phyloP scores from a whole-genome alignment of 441 rosid genomes.

The Bruguiera hainesii region DNA sequence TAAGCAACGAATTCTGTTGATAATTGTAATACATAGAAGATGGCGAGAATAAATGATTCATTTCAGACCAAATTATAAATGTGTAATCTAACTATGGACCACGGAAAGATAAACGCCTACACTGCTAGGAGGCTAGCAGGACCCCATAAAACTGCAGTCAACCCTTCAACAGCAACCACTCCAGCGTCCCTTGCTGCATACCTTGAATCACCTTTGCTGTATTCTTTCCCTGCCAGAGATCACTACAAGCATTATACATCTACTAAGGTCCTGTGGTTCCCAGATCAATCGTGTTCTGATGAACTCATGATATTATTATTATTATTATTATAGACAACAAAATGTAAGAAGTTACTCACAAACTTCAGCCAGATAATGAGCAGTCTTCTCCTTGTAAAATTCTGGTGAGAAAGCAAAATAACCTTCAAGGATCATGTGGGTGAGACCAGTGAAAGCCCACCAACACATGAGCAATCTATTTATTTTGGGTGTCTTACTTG shows the following conservation, averaged over 20 bases:
- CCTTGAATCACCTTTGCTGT: constrained; percentile 96
- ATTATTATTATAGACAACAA: background rate
- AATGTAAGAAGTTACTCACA: constrained; percentile 47
- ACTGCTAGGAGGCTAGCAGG: constrained; percentile 72
- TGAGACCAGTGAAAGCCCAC: constrained; percentile 96
- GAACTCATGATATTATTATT: no score
- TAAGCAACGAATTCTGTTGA: constrained; percentile 4
- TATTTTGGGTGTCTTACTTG: constrained; percentile 32
- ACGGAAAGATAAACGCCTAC: constrained; percentile 36
- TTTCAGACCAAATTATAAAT: background rate
- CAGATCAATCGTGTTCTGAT: background rate
- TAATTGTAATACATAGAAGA: constrained; percentile 5
- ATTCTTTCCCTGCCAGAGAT: constrained; percentile 72
- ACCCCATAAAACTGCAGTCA: constrained; percentile 83
- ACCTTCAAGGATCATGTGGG: constrained; percentile 77
- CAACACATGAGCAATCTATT: constrained; percentile 87
- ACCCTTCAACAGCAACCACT: constrained; percentile 68
- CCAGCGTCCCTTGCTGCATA: constrained; percentile 77
- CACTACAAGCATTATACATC: constrained; percentile 6
- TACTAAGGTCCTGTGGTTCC: background rate
- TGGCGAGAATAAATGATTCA: background rate
- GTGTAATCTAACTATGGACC: background rate
- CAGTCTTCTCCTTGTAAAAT: constrained; percentile 69
- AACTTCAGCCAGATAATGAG: constrained; percentile 79
- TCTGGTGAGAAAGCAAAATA: constrained; percentile 88